Evolutionary conservation across 306 rosid species (phyloP).

Genomic region (Quercus mongolica): DNA sequence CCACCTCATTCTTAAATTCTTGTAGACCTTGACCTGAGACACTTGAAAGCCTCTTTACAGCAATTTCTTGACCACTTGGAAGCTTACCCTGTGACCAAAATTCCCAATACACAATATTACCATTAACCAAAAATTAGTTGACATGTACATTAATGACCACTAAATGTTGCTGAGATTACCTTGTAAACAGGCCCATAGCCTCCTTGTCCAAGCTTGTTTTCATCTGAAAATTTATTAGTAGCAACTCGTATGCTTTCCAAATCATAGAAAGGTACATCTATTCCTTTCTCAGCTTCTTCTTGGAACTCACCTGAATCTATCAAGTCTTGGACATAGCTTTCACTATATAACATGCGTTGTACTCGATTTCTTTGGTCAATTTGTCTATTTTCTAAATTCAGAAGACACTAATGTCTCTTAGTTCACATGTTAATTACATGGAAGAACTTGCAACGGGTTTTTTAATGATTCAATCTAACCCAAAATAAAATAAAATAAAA

Average conservation of each 20-base stretch:
- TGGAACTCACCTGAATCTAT: constrained; percentile 21
- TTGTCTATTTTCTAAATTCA: constrained; percentile 16
- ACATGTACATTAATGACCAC: background rate
- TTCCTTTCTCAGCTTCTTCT: constrained; percentile 26
- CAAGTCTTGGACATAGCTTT: constrained; percentile 22
- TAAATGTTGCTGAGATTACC: constrained; percentile 17
- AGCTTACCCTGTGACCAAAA: constrained; percentile 29
- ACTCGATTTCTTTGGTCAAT: constrained; percentile 1
- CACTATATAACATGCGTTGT: constrained; percentile 11
- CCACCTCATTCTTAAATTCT: constrained; percentile 45
- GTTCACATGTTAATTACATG: background rate
- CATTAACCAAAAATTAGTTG: background rate
- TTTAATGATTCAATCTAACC: background rate
- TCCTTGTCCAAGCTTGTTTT: constrained; percentile 47
- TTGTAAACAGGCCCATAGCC: constrained; percentile 65
- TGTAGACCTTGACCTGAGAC: constrained; percentile 40
- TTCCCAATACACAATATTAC: background rate
- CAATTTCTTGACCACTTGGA: constrained; percentile 27
- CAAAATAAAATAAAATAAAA: too few relatives aligned
- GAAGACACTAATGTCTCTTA: background rate
- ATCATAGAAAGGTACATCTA: constrained; percentile 36
- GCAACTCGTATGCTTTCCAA: constrained; percentile 32
- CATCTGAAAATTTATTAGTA: constrained; percentile 47
- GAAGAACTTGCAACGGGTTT: background rate
- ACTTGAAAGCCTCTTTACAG: constrained; percentile 46